Conservation (phyloP, 805 yeast genomes). For the Teunomyces lycoperdinae region DNA sequence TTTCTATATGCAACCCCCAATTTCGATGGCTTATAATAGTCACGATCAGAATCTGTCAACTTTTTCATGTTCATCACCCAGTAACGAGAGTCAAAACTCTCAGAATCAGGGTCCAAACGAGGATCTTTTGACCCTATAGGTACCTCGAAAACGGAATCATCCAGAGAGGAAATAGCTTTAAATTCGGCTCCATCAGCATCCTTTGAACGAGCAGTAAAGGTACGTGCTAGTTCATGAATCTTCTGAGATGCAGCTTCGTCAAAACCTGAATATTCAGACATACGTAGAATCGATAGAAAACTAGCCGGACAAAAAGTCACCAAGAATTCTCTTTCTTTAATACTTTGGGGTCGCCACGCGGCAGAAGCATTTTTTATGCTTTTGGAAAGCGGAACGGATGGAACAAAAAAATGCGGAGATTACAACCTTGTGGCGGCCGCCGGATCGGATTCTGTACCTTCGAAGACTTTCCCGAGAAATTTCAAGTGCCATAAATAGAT, state of each 20-base stretch:
- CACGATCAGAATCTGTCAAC: slow-evolving; percentile 10
- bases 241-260: slow-evolving; percentile 4
- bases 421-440: background rate
- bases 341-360: background rate
- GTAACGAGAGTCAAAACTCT: slow-evolving; percentile 8
- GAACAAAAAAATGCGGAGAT: background rate
- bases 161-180: background rate
- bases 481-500: background rate
- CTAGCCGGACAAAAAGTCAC: background rate
- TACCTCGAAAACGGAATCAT: background rate
- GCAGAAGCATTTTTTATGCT: background rate
- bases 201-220: slow-evolving; percentile 5
- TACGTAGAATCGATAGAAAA: background rate
- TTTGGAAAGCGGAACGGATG: background rate
- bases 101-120: slow-evolving; percentile 11
- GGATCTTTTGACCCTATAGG: slow-evolving; percentile 6
- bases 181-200: slow-evolving; percentile 2
- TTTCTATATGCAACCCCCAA: slow-evolving; percentile 14
- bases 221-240: slow-evolving; percentile 5
- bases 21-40: slow-evolving; percentile 12
- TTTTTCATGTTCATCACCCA: slow-evolving; percentile 13
- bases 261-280: slow-evolving; percentile 2
- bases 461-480: background rate
- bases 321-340: background rate
- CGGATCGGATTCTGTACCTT: background rate